A percentile compares a stretch with the other conserved stretches of the same genome.
Evolutionary conservation across 768 basidiomycete genomes (phyloP).

Genomic region (Tubosaeta sp.): DNA sequence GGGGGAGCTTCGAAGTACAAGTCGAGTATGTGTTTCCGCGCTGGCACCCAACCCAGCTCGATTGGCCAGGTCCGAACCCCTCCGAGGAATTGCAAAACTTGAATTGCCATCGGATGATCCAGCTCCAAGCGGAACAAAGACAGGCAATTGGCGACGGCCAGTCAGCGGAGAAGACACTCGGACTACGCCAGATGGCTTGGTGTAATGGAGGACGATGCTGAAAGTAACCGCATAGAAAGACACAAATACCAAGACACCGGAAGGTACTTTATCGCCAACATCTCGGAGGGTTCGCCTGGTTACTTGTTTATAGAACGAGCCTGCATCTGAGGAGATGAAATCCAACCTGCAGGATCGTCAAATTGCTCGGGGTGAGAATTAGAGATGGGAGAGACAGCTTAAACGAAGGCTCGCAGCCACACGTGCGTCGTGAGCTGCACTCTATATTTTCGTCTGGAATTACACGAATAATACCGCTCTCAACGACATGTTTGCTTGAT

Average conservation of each 20-base stretch:
- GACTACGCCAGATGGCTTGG: background rate
- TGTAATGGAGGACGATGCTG: constrained; percentile 8
- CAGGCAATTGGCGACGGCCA: constrained; percentile 1
- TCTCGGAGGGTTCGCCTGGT: background rate
- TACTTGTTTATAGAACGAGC: background rate
- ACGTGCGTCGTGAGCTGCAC: background rate
- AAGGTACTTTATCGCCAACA: background rate
- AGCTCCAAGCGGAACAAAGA: background rate
- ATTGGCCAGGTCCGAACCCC: background rate
- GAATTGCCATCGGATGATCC: background rate
- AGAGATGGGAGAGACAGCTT: constrained; percentile 14
- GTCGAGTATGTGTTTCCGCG: constrained; percentile 7
- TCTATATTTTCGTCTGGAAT: constrained; percentile 8
- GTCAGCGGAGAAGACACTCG: constrained; percentile 13
- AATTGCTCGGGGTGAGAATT: constrained; percentile 12
- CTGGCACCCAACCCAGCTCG: background rate
- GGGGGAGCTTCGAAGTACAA: background rate
- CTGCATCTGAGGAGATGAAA: background rate
- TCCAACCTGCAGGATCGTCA: background rate
- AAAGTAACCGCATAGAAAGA: background rate
- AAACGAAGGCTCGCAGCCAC: background rate
- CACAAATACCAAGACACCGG: constrained; percentile 10
- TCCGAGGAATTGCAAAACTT: background rate
- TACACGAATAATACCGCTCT: constrained; percentile 19
- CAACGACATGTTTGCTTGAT: constrained; percentile 2